phyloP scores from a whole-genome alignment of 2,329 filamentous ascomycete genomes.

The Trichoderma breve region DNA sequence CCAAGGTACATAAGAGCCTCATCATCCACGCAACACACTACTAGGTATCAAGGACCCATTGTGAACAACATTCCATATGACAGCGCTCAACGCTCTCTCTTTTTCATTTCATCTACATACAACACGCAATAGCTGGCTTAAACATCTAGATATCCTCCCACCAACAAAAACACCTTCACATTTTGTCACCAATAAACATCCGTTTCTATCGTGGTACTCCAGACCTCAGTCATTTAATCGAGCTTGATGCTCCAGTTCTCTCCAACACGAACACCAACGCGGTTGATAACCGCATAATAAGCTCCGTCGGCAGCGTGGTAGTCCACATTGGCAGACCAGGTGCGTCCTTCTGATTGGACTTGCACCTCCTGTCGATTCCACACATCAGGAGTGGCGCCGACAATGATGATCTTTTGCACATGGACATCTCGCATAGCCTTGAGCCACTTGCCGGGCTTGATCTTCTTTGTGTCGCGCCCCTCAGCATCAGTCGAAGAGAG shows the following conservation, averaged over 20 bases:
- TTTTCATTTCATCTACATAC: neutral
- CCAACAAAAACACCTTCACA: neutral
- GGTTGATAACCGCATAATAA: constrained; percentile 52
- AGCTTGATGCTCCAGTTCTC: constrained; percentile 52
- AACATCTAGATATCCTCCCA: neutral
- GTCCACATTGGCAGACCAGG: constrained; percentile 57
- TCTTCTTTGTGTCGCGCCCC: constrained; percentile 51
- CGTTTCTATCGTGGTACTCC: neutral
- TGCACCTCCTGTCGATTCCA: constrained; percentile 67
- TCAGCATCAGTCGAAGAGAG: constrained; percentile 71
- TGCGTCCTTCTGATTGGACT: constrained; percentile 53
- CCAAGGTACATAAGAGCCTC: neutral
- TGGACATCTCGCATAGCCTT: constrained; percentile 75
- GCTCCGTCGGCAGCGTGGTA: constrained; percentile 53
- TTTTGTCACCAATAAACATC: neutral
- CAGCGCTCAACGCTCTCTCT: constrained; percentile 8
- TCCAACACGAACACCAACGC: constrained; percentile 51
- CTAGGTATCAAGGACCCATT: neutral
- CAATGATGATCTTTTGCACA: constrained; percentile 80
- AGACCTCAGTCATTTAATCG: neutral
- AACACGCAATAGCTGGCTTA: neutral
- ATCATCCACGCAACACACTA: neutral
- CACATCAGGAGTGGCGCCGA: constrained; percentile 71
- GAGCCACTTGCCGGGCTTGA: constrained; percentile 65
- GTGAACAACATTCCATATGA: neutral